These are phyloP conservation scores for Rhizopus arrhizus DNA, from an alignment of 371 early-diverging fungal genomes.

Conservation along the genomic window DNA sequence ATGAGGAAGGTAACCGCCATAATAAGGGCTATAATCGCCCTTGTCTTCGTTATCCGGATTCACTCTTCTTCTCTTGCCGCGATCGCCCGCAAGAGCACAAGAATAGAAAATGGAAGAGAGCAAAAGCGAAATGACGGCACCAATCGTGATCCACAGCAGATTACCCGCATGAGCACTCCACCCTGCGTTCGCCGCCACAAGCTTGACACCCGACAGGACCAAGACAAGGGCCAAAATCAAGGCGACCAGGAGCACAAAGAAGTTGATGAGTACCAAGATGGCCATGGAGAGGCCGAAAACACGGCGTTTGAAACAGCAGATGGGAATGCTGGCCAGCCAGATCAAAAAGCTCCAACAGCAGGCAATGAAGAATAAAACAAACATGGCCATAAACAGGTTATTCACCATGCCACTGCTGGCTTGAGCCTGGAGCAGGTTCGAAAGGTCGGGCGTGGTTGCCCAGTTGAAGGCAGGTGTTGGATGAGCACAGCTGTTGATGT, in stretches of 20 bases:
- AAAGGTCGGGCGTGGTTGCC: slow-evolving; percentile 38
- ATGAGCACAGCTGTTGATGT: slow-evolving; percentile 17
- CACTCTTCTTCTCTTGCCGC: background rate
- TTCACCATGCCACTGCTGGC: slow-evolving; percentile 12
- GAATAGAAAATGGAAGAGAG: slow-evolving; percentile 18
- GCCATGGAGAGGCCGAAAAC: slow-evolving; percentile 30
- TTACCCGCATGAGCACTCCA: slow-evolving; percentile 39
- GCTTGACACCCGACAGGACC: slow-evolving; percentile 24
- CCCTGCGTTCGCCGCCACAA: slow-evolving; percentile 15
- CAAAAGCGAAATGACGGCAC: slow-evolving; percentile 29
- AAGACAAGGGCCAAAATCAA: slow-evolving; percentile 32
- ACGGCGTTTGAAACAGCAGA: slow-evolving; percentile 30
- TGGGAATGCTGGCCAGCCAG: slow-evolving; percentile 40
- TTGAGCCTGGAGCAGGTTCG: slow-evolving; percentile 12
- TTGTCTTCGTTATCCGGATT: background rate
- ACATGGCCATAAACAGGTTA: slow-evolving; percentile 39
- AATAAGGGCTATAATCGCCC: background rate
- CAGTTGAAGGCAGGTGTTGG: slow-evolving; percentile 41
- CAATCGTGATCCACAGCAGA: slow-evolving; percentile 40
- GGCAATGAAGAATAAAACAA: slow-evolving; percentile 39
- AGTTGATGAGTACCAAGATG: slow-evolving; percentile 32
- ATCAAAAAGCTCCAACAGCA: slow-evolving; percentile 37
- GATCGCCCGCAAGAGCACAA: slow-evolving; percentile 2
- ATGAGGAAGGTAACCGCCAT: background rate
- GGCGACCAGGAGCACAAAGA: slow-evolving; percentile 34